phyloP scores from a whole-genome alignment of 345 rosid genomes.

The Anastatica hierochuntica region DNA sequence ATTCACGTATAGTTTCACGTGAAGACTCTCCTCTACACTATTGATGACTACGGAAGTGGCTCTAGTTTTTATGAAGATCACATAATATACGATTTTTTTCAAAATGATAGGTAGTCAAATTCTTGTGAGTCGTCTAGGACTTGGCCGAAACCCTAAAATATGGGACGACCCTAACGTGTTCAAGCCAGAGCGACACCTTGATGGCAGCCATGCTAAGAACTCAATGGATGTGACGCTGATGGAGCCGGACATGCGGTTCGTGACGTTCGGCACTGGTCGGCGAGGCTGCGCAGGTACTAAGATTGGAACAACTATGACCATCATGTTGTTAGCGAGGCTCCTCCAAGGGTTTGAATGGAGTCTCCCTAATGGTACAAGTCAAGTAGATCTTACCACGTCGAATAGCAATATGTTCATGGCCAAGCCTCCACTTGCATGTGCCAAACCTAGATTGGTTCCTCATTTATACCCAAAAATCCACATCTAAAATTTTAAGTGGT shows the following conservation, averaged over 20 bases:
- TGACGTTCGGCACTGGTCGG: conserved; percentile 35
- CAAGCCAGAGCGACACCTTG: conserved; percentile 28
- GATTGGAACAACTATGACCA: conserved; percentile 32
- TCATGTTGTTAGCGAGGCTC: conserved; percentile 42
- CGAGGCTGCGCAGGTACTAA: conserved; percentile 28
- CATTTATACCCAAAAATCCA: conserved; percentile 12
- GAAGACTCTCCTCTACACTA: no score
- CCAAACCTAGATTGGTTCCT: conserved; percentile 23
- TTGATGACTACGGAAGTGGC: no score
- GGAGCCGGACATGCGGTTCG: conserved; percentile 27
- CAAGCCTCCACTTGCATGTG: conserved; percentile 21
- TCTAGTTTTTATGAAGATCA: no score
- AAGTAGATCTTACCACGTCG: conserved; percentile 15
- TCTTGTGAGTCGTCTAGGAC: conserved; percentile 14
- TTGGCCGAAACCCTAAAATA: conserved; percentile 22
- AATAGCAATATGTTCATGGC: conserved; percentile 11
- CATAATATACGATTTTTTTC: no score
- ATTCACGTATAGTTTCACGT: no score
- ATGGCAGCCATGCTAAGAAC: neutral
- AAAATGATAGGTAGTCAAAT: conserved; percentile 18
- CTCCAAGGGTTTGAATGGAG: conserved; percentile 40
- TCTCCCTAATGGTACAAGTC: neutral
- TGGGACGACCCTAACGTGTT: conserved; percentile 24
- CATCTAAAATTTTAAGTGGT: neutral
- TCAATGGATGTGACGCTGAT: neutral